Base-by-base conservation (phyloP, 2,329 filamentous ascomycete genomes). In the Aureobasidium sp. region DNA sequence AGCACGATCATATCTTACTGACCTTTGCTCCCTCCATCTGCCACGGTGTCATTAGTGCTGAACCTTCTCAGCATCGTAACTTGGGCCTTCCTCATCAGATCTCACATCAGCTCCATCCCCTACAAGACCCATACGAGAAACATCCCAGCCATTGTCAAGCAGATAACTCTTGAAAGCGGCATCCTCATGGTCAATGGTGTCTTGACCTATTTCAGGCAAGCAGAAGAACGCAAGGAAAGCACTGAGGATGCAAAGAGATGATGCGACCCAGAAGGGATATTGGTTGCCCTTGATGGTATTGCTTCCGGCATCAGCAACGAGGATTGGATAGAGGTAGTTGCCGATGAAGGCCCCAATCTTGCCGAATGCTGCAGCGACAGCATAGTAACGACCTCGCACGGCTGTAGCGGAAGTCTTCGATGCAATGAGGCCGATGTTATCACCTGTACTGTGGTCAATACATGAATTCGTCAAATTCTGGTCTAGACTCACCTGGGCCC, bases 351-450 rank as follows among this genome's bases (percentile, higher is more conserved):
- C 48, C 25, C 48, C 48, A 7, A 91, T 82, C 74, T 91, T 92
- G 65, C 89, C 89, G 2, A 85, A 69, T 0, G 88, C 88, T 0
- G 89, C 88, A 0, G 88, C 88, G 44, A 90, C 81, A 5, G 87
- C 83, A 68, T 87, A 87, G 73, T 86, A 87, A 70, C 89, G 84
- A 1, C 91, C 92, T 39, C 91, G 65, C 17, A 97, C 87, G 22
- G 89, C 88, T 5, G 92, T 96, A 0, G 92, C 90, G 69, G 87
- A 91, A 1, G 89, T 93, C 79, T 96, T 96, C 52, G 89, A 88
- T 0, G 92, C 91, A 34, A 95, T 75, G 0, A 96, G 82, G 2
- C 91, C 91, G 67, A 96, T 96, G 73, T 96, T 51, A 29, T 51
- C 47, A 3, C 47, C 47, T 0, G 91, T 90, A 29, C 7, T 29